A percentile compares a stretch with the other conserved stretches of the same genome.
These are phyloP conservation scores for Prunus campanulata DNA, from an alignment of 306 rosid species.

Conservation along the genomic window DNA sequence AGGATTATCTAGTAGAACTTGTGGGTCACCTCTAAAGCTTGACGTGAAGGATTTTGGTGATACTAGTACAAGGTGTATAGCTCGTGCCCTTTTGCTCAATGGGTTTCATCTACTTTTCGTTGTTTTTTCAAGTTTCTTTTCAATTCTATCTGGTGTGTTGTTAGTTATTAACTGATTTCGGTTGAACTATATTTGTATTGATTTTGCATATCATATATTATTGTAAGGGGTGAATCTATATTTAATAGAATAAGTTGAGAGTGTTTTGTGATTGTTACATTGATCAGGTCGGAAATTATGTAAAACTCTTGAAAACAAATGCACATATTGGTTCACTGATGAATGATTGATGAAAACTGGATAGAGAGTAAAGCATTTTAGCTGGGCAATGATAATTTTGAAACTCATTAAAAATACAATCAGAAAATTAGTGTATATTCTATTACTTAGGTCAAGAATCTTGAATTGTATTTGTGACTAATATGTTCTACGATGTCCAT, in stretches of 20 bases:
- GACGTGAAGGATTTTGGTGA: conserved; percentile 48
- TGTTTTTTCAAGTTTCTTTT: background rate
- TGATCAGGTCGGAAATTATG: background rate
- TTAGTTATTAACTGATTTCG: background rate
- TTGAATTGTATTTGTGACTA: background rate
- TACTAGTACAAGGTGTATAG: conserved; percentile 57
- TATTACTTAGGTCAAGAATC: background rate
- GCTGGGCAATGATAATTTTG: background rate
- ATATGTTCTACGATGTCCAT: background rate
- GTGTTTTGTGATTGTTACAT: background rate
- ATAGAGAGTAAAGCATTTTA: background rate
- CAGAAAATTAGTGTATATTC: background rate
- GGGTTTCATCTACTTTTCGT: background rate
- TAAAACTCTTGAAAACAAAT: background rate
- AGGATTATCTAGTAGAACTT: conserved; percentile 64
- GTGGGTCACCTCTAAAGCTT: conserved; percentile 42
- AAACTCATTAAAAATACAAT: background rate
- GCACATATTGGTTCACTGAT: background rate
- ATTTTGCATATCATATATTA: background rate
- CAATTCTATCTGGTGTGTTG: background rate
- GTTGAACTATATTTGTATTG: background rate
- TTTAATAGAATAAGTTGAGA: background rate
- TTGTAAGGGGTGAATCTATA: too few relatives aligned
- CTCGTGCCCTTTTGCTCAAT: conserved; percentile 19
- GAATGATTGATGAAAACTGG: background rate